Evolutionary conservation across 2,329 filamentous ascomycete species (phyloP).

Genomic region (Daldinia eschscholtzii): DNA sequence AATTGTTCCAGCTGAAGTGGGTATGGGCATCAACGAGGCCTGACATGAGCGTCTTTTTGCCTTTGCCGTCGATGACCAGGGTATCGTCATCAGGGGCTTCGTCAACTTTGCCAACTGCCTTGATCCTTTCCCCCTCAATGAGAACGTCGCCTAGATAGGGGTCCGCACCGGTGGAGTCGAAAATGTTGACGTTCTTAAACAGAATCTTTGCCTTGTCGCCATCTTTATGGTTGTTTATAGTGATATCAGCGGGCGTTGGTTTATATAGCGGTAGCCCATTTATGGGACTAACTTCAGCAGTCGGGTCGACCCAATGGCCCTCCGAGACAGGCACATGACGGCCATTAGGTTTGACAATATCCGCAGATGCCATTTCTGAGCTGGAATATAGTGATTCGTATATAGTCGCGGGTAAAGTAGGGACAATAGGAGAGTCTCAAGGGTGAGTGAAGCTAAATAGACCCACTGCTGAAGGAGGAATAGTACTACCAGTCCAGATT

Average conservation of each 20-base stretch:
- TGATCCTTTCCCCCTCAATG: constrained; percentile 48
- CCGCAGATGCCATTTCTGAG: not conserved
- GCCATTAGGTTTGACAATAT: not conserved
- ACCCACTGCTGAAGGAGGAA: constrained; percentile 2
- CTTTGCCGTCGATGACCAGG: constrained; percentile 54
- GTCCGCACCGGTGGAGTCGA: constrained; percentile 51
- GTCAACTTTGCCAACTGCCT: constrained; percentile 47
- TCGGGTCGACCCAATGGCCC: not conserved
- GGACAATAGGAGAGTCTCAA: not conserved
- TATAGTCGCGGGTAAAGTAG: not conserved
- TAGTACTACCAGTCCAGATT: not conserved
- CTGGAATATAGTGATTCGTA: not conserved
- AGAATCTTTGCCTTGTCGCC: constrained; percentile 44
- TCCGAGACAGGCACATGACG: not conserved
- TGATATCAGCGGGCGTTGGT: constrained; percentile 30
- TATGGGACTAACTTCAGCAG: constrained; percentile 10
- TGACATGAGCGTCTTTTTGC: constrained; percentile 61
- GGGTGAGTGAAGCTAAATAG: not conserved
- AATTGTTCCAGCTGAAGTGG: constrained; percentile 62
- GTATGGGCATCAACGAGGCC: constrained; percentile 64
- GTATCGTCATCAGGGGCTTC: constrained; percentile 35
- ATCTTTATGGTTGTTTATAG: constrained; percentile 29
- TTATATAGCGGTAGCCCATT: constrained; percentile 35
- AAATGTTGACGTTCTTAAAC: constrained; percentile 51
- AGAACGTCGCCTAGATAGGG: constrained; percentile 51